Conservation (phyloP, 2,329 filamentous ascomycete genomes). For the Penicillium janthinellum region DNA sequence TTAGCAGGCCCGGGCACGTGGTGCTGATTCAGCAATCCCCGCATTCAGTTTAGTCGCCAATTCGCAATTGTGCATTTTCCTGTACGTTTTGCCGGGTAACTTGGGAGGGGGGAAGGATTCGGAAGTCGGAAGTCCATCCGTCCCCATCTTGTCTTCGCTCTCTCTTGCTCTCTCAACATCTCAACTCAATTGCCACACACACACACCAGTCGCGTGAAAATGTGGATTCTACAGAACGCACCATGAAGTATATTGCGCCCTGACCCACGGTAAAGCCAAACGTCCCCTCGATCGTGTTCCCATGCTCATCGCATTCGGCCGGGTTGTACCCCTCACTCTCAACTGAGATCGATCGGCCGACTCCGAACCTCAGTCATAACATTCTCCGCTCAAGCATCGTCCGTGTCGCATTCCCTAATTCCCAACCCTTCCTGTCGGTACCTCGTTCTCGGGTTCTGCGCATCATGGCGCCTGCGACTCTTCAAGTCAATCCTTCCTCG, state of each 20-base stretch:
- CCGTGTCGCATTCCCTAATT: not conserved
- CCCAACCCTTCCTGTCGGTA: conserved; percentile 7
- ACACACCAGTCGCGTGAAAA: not conserved
- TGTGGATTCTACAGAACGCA: not conserved
- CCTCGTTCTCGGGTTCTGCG: conserved; percentile 16
- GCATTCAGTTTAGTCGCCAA: conserved; percentile 11
- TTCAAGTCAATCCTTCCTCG: conserved; percentile 33
- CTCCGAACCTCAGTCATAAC: conserved; percentile 15
- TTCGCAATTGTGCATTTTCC: not conserved
- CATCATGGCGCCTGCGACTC: conserved; percentile 38
- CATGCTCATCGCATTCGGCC: conserved; percentile 20
- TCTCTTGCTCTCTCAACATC: not conserved
- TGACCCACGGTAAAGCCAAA: conserved; percentile 14
- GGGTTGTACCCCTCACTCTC: conserved; percentile 26
- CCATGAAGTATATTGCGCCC: conserved; percentile 11
- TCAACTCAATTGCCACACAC: not conserved
- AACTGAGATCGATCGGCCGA: conserved; percentile 28
- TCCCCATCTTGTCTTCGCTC: not conserved
- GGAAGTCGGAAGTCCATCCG: not conserved
- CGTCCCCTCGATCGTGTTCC: conserved; percentile 5
- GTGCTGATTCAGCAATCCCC: conserved; percentile 19
- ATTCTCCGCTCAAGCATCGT: too few species aligned
- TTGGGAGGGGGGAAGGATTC: not conserved
- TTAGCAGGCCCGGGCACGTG: conserved; percentile 11
- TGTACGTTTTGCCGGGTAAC: not conserved